phyloP scores from a whole-genome alignment of 306 rosid species.

The Prunus mongolica region DNA sequence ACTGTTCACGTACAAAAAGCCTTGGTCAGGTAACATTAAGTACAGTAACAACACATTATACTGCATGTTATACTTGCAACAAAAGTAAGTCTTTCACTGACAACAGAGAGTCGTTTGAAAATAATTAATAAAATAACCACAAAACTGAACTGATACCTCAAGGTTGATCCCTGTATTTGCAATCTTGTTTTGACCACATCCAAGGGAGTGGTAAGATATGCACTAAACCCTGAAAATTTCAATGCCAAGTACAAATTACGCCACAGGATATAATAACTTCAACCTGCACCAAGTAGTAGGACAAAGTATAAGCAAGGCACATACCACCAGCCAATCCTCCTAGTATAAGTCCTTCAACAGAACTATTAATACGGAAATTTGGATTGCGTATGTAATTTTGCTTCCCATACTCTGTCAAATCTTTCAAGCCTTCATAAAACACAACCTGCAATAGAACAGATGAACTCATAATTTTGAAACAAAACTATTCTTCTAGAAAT shows the following conservation, averaged over 20 bases:
- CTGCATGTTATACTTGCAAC: too few species aligned
- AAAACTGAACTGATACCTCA: constrained; percentile 43
- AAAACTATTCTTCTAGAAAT: not conserved
- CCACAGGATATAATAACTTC: not conserved
- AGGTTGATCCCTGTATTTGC: constrained; percentile 78
- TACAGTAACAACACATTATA: too few species aligned
- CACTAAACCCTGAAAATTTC: constrained; percentile 59
- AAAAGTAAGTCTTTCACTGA: not conserved
- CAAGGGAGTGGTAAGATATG: constrained; percentile 87
- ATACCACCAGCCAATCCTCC: constrained; percentile 95
- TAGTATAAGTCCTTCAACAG: constrained; percentile 69
- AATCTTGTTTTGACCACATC: constrained; percentile 83
- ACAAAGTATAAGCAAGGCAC: constrained; percentile 30
- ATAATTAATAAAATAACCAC: constrained; percentile 2
- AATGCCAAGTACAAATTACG: constrained; percentile 10
- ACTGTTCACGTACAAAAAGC: too few species aligned
- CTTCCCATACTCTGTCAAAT: constrained; percentile 54
- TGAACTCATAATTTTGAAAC: not conserved
- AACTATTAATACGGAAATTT: constrained; percentile 43
- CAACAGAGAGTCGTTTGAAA: not conserved
- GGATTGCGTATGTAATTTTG: constrained; percentile 44
- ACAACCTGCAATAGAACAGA: constrained; percentile 46
- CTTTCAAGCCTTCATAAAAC: constrained; percentile 81
- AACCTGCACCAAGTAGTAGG: not conserved
- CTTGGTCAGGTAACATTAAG: too few species aligned